These are phyloP conservation scores for Candida loeiensis DNA, from an alignment of 805 yeast species.

Conservation along the genomic window DNA sequence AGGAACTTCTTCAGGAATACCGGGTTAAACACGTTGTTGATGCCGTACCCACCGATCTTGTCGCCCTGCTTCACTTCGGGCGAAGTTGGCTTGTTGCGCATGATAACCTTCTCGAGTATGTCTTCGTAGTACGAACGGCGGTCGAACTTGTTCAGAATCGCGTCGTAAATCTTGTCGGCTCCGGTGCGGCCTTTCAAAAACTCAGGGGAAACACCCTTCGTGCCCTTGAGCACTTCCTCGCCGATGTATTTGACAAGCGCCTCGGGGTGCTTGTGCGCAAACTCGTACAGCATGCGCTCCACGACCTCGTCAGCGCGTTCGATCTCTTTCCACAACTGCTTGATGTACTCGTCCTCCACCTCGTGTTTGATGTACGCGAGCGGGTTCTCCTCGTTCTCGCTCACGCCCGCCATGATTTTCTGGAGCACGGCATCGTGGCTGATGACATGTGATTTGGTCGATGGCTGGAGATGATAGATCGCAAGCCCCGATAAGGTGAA, in stretches of 20 bases:
- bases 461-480: background rate
- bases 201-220: background rate
- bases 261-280: constrained; percentile 1
- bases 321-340: constrained; percentile 7
- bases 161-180: constrained; percentile 5
- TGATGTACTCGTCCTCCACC: constrained; percentile 9
- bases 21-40: constrained; percentile 11
- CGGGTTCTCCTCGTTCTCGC: constrained; percentile 7
- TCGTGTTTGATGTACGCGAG: constrained; percentile 4
- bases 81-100: constrained; percentile 9
- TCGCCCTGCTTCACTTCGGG: background rate
- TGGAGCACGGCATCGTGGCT: constrained; percentile 7
- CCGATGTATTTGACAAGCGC: constrained; percentile 1
- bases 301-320: constrained; percentile 2
- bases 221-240: constrained; percentile 4
- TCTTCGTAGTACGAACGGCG: constrained; percentile 9
- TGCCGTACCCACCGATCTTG: constrained; percentile 8
- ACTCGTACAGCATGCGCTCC: constrained; percentile 5
- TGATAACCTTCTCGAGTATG: constrained; percentile 9
- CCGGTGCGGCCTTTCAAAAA: constrained; percentile 1
- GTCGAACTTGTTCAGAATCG: constrained; percentile 8
- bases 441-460: background rate
- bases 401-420: constrained; percentile 3
- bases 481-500: background rate
- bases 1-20: constrained; percentile 10